Conservation (phyloP, 768 basidiomycete genomes). For the Russula abietina region DNA sequence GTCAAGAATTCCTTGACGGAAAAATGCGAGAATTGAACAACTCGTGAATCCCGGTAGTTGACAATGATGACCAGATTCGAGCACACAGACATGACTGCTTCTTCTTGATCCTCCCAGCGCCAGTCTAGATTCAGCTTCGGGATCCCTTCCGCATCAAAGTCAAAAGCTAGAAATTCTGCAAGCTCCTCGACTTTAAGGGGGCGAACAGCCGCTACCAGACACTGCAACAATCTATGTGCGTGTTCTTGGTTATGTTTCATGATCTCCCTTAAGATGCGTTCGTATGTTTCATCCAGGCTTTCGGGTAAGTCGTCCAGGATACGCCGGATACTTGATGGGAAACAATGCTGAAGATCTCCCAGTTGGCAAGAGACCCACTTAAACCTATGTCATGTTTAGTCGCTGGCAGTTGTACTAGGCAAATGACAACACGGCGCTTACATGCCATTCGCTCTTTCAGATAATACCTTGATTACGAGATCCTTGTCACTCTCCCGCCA, state of each 20-base stretch:
- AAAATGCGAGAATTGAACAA: neutral
- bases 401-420: too few relatives aligned
- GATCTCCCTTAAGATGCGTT: neutral
- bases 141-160: neutral
- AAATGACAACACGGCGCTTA: too few relatives aligned
- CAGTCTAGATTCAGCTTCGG: neutral
- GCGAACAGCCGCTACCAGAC: neutral
- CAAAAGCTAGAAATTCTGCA: neutral
- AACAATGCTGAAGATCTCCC: neutral
- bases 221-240: constrained; percentile 6
- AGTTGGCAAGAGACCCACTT: neutral
- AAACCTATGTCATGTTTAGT: too few relatives aligned
- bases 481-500: neutral
- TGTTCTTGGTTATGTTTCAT: neutral
- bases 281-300: constrained; percentile 1
- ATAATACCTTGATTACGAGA: neutral
- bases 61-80: neutral
- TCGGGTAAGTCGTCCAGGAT: neutral
- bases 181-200: constrained; percentile 5
- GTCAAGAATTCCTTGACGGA: neutral
- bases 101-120: neutral
- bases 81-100: neutral
- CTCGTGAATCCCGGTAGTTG: neutral
- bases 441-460: neutral
- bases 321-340: neutral